phyloP scores from a whole-genome alignment of 306 rosid species.

The Dryas drummondii region DNA sequence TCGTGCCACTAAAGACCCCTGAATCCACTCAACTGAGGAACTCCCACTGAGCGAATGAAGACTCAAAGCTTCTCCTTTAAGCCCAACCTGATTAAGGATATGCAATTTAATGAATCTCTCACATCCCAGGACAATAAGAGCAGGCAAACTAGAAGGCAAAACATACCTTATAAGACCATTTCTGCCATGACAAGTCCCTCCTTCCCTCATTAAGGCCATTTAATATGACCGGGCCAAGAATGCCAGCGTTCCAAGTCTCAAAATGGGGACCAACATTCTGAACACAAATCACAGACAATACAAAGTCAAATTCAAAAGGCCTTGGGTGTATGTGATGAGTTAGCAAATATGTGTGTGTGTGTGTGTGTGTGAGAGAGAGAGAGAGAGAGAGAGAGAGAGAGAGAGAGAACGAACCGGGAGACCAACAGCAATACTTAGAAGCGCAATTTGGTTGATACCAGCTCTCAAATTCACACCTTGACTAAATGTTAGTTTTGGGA shows the following conservation, averaged over 20 bases:
- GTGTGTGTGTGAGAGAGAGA: neutral
- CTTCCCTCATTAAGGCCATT: constrained; percentile 87
- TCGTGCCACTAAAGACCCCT: constrained; percentile 61
- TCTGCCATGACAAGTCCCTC: constrained; percentile 97
- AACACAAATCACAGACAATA: constrained; percentile 21
- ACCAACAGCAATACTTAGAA: constrained; percentile 93
- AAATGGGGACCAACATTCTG: constrained; percentile 98
- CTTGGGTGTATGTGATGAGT: neutral
- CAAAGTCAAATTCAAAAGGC: constrained; percentile 17
- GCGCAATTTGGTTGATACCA: constrained; percentile 80
- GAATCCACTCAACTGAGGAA: constrained; percentile 91
- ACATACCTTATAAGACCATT: constrained; percentile 94
- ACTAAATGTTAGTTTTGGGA: constrained; percentile 77
- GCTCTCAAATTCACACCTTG: constrained; percentile 72
- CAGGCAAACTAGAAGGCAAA: constrained; percentile 3
- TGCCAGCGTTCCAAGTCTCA: constrained; percentile 96
- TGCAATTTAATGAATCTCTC: constrained; percentile 31
- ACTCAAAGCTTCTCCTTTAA: constrained; percentile 85
- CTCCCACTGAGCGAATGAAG: constrained; percentile 92
- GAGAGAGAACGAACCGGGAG: constrained; percentile 75
- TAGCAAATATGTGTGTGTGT: neutral
- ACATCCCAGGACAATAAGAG: constrained; percentile 23
- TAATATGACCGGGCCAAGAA: constrained; percentile 84
- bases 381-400: constrained; percentile 17
- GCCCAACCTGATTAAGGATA: constrained; percentile 69